Conservation (phyloP, 2,329 filamentous ascomycete genomes). For the Drechslerella coelobrocha region DNA sequence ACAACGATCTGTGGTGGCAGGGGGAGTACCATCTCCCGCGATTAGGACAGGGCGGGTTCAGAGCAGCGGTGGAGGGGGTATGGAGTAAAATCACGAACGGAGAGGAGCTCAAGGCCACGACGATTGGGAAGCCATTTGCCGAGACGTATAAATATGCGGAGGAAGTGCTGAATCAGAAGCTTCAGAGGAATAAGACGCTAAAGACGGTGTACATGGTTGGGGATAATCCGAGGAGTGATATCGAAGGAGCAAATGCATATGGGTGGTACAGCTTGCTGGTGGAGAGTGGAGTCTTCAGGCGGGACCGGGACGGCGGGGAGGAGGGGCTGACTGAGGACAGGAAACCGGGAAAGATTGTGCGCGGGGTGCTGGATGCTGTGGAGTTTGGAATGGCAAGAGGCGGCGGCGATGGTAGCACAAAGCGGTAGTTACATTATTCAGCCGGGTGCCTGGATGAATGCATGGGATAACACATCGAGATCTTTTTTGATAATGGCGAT, state of each 20-base stretch:
- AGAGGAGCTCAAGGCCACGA: constrained; percentile 66
- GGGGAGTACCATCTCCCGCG: constrained; percentile 83
- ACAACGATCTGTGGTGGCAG: constrained; percentile 89
- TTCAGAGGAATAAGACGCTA: constrained; percentile 61
- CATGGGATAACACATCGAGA: constrained; percentile 4
- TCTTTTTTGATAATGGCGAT: too few species aligned
- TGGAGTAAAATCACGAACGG: constrained; percentile 69
- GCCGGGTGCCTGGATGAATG: background rate
- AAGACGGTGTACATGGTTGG: constrained; percentile 91
- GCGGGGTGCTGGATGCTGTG: constrained; percentile 79
- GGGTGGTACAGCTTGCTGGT: constrained; percentile 80
- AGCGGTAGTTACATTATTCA: too few species aligned
- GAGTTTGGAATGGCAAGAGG: constrained; percentile 73
- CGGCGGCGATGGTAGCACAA: constrained; percentile 53
- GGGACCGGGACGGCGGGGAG: constrained; percentile 40
- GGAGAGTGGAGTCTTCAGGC: constrained; percentile 75
- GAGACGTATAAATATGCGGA: constrained; percentile 86
- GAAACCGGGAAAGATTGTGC: constrained; percentile 70
- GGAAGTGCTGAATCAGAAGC: constrained; percentile 66
- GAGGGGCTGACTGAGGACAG: constrained; percentile 60
- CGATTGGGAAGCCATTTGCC: constrained; percentile 82
- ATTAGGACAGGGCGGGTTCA: constrained; percentile 89
- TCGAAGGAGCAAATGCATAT: constrained; percentile 82
- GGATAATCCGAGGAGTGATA: constrained; percentile 88
- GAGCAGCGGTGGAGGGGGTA: constrained; percentile 78